phyloP scores from a whole-genome alignment of 2,329 filamentous ascomycete genomes.

The Talaromyces verruculosus region DNA sequence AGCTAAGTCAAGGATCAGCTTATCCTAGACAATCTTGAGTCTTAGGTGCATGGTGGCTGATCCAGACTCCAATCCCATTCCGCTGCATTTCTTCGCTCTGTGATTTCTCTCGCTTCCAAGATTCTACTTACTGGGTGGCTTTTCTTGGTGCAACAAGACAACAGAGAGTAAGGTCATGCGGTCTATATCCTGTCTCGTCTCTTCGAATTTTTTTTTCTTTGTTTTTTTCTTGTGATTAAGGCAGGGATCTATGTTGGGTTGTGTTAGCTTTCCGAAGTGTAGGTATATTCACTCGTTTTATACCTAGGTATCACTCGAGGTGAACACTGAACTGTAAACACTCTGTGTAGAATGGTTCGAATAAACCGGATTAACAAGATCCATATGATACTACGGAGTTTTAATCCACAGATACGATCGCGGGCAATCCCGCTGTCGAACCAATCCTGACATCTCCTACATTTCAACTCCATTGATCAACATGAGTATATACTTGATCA shows the following conservation, averaged over 20 bases:
- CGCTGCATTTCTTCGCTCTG: neutral
- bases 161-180: neutral
- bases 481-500: neutral
- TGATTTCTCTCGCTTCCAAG: neutral
- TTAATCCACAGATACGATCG: constrained; percentile 1
- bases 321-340: neutral
- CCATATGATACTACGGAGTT: constrained; percentile 10
- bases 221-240: neutral
- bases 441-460: neutral
- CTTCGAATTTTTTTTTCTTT: neutral
- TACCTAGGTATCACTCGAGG: neutral
- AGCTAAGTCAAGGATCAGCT: neutral
- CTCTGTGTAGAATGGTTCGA: neutral
- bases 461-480: neutral
- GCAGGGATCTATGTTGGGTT: neutral
- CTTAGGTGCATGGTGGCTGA: neutral
- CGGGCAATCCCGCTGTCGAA: neutral
- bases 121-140: neutral
- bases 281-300: neutral
- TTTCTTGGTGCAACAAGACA: neutral
- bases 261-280: neutral
- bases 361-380: neutral
- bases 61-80: neutral
- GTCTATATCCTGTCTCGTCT: neutral
- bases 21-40: no score